Conservation (phyloP, 495 filamentous ascomycete genomes). For the Talaromyces stipitatus region DNA sequence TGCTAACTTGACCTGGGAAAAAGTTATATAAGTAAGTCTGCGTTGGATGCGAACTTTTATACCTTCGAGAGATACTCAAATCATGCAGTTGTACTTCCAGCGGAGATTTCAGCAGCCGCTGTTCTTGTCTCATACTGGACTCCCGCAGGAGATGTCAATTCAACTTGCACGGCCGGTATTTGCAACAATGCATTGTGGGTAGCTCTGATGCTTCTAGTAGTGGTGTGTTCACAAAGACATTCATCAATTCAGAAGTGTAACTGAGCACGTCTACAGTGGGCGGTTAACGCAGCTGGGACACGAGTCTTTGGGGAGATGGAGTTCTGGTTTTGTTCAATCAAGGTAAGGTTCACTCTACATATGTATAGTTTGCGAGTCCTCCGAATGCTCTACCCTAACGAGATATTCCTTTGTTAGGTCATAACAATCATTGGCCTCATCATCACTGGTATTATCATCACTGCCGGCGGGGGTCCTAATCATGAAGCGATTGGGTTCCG, state of each 20-base stretch:
- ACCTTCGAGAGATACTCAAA: conserved; percentile 16
- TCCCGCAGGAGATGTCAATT: conserved; percentile 12
- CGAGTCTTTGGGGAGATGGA: conserved; percentile 20
- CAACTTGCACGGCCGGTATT: conserved; percentile 17
- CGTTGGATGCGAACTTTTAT: neutral
- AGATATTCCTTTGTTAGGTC: conserved; percentile 54
- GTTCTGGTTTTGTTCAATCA: conserved; percentile 20
- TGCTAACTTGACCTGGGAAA: too few species aligned
- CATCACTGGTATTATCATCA: conserved; percentile 57
- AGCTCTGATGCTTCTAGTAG: conserved; percentile 12
- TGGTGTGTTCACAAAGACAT: conserved; percentile 7
- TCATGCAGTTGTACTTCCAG: conserved; percentile 55
- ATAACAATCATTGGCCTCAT: conserved; percentile 64
- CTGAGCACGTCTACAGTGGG: conserved; percentile 5
- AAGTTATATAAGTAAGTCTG: conserved; percentile 2
- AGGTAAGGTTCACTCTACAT: conserved; percentile 15
- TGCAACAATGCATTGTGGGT: conserved; percentile 23
- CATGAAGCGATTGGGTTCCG: conserved; percentile 60
- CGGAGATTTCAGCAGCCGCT: conserved; percentile 60
- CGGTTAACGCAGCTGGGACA: conserved; percentile 14
- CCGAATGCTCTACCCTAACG: conserved; percentile 1
- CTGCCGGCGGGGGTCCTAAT: conserved; percentile 55
- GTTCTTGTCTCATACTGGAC: conserved; percentile 66
- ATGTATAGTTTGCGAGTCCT: neutral
- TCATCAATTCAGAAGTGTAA: neutral